phyloP scores from a whole-genome alignment of 192 early-diverging fungal species.

The Gaertneriomyces sp. region DNA sequence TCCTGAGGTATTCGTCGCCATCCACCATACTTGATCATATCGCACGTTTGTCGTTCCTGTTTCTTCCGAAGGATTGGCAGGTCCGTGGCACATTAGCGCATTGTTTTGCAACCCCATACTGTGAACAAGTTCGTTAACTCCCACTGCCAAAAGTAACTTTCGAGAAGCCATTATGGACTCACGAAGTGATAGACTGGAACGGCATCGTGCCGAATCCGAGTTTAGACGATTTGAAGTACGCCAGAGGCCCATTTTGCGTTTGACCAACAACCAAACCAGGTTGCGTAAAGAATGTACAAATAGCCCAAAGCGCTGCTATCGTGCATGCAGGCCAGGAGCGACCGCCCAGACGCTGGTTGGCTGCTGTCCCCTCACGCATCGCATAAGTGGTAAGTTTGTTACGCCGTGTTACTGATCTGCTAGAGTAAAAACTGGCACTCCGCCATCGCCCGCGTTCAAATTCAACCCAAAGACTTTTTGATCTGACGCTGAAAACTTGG shows the following conservation, averaged over 20 bases:
- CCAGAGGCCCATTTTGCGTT: background rate
- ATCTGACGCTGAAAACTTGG: too few relatives aligned
- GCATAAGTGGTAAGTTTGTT: too few relatives aligned
- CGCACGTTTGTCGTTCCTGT: slow-evolving; percentile 10
- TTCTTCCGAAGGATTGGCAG: background rate
- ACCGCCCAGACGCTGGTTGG: too few relatives aligned
- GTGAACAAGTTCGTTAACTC: slow-evolving; percentile 1
- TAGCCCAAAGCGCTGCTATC: too few relatives aligned
- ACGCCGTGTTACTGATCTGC: too few relatives aligned
- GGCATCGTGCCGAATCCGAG: slow-evolving; percentile 14
- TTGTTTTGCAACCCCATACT: slow-evolving; percentile 25
- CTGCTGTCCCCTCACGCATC: too few relatives aligned
- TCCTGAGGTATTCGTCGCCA: background rate
- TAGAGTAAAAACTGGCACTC: too few relatives aligned
- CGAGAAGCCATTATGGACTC: background rate
- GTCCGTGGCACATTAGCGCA: slow-evolving; percentile 1
- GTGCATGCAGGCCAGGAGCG: too few relatives aligned
- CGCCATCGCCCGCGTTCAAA: too few relatives aligned
- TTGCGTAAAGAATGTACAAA: too few relatives aligned
- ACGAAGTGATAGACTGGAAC: slow-evolving; percentile 12
- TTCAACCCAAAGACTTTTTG: too few relatives aligned
- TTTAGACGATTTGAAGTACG: slow-evolving; percentile 15
- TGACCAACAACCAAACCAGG: too few relatives aligned
- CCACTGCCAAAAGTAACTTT: background rate
- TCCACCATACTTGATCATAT: slow-evolving; percentile 18